Evolutionary conservation across 2,329 filamentous ascomycete species (phyloP).

Genomic region (Hirsutella rhossiliensis): DNA sequence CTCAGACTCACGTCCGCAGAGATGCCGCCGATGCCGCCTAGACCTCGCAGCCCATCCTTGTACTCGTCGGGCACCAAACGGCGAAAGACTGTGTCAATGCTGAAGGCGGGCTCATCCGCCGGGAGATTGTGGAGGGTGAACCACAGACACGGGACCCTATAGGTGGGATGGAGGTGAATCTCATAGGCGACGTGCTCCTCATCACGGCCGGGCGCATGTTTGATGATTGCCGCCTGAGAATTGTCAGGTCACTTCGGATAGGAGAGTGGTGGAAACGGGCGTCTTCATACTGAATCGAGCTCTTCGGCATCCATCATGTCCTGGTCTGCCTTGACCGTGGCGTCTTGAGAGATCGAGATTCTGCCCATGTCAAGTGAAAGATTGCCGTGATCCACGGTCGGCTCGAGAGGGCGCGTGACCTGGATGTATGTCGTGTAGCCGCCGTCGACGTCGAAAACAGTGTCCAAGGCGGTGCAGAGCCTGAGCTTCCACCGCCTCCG

Average conservation of each 20-base stretch:
- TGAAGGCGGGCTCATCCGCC: slow-evolving; percentile 41
- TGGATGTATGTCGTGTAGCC: slow-evolving; percentile 41
- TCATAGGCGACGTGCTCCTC: slow-evolving; percentile 53
- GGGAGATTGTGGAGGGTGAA: slow-evolving; percentile 53
- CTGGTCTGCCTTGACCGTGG: slow-evolving; percentile 21
- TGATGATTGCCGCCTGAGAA: slow-evolving; percentile 27
- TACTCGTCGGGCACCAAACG: slow-evolving; percentile 56
- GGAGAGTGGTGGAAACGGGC: not conserved
- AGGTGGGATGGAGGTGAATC: slow-evolving; percentile 63
- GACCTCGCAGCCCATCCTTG: slow-evolving; percentile 45
- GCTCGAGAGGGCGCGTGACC: slow-evolving; percentile 40
- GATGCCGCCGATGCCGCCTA: slow-evolving; percentile 59
- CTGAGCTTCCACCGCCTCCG: slow-evolving; percentile 43
- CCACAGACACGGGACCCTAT: slow-evolving; percentile 64
- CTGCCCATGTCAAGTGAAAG: slow-evolving; percentile 32
- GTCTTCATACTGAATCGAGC: slow-evolving; percentile 32
- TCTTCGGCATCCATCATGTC: slow-evolving; percentile 40
- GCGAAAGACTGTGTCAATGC: slow-evolving; percentile 58
- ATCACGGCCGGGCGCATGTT: slow-evolving; percentile 16
- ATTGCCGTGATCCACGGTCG: slow-evolving; percentile 28
- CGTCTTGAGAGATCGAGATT: slow-evolving; percentile 28
- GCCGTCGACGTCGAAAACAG: slow-evolving; percentile 26
- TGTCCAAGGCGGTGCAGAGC: slow-evolving; percentile 37
- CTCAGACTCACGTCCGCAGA: slow-evolving; percentile 57
- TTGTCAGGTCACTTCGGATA: slow-evolving; percentile 5